Conservation (phyloP, 225 moss, liverwort and hornwort species). For the Climacium dendroides region DNA sequence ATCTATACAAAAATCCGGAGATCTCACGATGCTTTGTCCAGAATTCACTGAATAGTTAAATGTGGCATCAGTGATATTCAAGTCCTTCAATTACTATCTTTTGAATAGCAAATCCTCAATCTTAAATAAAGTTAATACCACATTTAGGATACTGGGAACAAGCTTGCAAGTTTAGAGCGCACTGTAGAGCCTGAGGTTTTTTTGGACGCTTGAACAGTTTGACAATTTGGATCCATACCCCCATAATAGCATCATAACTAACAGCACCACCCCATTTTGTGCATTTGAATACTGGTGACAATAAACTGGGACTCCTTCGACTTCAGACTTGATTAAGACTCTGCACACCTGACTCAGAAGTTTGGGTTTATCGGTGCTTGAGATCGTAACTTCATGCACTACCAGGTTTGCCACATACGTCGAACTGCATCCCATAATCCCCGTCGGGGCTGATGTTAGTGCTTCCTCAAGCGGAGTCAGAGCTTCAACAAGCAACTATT, state of each 20-base stretch:
- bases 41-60: no score
- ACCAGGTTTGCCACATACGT: constrained; percentile 27
- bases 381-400: constrained; percentile 86
- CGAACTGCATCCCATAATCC: constrained; percentile 24
- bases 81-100: no score
- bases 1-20: no score
- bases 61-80: background rate
- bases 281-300: background rate
- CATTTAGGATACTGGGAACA: background rate
- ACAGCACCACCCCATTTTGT: background rate
- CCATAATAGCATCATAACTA: background rate
- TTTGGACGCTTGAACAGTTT: background rate
- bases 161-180: background rate
- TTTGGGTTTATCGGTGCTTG: constrained; percentile 78
- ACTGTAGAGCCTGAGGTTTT: background rate
- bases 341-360: constrained; percentile 74
- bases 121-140: background rate
- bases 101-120: background rate
- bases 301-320: background rate
- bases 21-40: no score
- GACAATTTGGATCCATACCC: background rate
- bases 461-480: background rate
- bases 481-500: background rate
- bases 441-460: background rate
- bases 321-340: background rate